Conservation (phyloP, 2,329 filamentous ascomycete genomes). For the Seiridium cupressi region DNA sequence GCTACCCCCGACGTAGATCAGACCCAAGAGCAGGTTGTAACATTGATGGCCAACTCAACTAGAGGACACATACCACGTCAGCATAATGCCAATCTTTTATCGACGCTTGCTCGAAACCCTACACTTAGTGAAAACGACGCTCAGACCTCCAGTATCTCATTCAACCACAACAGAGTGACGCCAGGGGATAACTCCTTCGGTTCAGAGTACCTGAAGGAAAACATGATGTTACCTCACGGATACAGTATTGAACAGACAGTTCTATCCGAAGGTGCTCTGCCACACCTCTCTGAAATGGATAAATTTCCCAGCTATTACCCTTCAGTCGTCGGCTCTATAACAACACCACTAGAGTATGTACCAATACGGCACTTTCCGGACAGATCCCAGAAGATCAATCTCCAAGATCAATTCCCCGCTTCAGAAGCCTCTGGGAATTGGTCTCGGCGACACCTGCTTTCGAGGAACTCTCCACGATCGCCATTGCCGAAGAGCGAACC, state of each 20-base stretch:
- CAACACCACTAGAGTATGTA: background rate
- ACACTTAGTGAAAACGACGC: background rate
- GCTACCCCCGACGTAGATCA: background rate
- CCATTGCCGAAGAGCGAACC: background rate
- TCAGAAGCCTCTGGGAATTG: constrained; percentile 5
- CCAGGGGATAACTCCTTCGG: too few species aligned
- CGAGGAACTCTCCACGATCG: constrained; percentile 2
- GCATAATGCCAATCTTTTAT: background rate
- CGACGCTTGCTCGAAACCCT: background rate
- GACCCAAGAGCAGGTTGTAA: background rate
- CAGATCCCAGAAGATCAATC: background rate
- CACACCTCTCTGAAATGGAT: background rate
- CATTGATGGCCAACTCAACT: background rate
- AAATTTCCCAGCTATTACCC: constrained; percentile 9
- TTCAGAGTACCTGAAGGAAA: background rate
- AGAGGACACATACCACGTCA: background rate
- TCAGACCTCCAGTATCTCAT: background rate
- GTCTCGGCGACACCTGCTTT: constrained; percentile 4
- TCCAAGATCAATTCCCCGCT: background rate
- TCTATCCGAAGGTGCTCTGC: background rate
- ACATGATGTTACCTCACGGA: background rate
- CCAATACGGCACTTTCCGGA: background rate
- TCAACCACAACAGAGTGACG: background rate
- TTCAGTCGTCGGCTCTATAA: background rate
- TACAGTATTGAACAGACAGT: background rate